phyloP scores from a whole-genome alignment of 495 filamentous ascomycete species.

The Peziza echinospora region DNA sequence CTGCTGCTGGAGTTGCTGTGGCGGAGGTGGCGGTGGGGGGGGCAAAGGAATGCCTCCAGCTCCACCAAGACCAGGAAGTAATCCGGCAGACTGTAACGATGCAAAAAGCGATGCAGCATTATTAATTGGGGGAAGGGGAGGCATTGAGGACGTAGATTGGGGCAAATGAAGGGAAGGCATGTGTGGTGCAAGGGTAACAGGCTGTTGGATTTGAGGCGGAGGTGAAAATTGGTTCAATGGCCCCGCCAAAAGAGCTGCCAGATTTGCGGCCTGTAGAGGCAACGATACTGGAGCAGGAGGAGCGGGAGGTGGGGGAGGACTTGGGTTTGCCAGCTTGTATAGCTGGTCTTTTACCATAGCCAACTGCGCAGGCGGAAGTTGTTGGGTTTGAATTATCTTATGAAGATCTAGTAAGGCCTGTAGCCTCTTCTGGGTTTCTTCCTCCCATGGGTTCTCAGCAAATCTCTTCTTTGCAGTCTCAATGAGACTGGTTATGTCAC shows the following conservation, averaged over 20 bases:
- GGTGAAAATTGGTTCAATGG: not conserved
- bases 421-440: slow-evolving; percentile 48
- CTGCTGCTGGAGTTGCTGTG: slow-evolving; percentile 3
- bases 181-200: not conserved
- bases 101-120: slow-evolving; percentile 18
- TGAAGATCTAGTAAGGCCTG: slow-evolving; percentile 76
- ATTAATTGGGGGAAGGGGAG: slow-evolving; percentile 4
- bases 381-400: slow-evolving; percentile 51
- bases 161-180: slow-evolving; percentile 18
- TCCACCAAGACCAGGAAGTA: slow-evolving; percentile 12
- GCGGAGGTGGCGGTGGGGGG: slow-evolving; percentile 10
- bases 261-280: slow-evolving; percentile 17
- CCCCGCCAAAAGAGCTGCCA: slow-evolving; percentile 6
- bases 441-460: slow-evolving; percentile 49
- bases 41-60: slow-evolving; percentile 10
- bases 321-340: slow-evolving; percentile 39
- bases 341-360: slow-evolving; percentile 61
- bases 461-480: slow-evolving; percentile 43
- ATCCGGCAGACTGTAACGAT: slow-evolving; percentile 17
- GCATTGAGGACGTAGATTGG: slow-evolving; percentile 19
- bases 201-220: not conserved
- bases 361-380: slow-evolving; percentile 60
- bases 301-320: slow-evolving; percentile 25
- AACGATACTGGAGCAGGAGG: slow-evolving; percentile 21
- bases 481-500: slow-evolving; percentile 61